Evolutionary conservation across 2,329 filamentous ascomycete species (phyloP).

Genomic region (Graphilbum ipis-grandicollis): DNA sequence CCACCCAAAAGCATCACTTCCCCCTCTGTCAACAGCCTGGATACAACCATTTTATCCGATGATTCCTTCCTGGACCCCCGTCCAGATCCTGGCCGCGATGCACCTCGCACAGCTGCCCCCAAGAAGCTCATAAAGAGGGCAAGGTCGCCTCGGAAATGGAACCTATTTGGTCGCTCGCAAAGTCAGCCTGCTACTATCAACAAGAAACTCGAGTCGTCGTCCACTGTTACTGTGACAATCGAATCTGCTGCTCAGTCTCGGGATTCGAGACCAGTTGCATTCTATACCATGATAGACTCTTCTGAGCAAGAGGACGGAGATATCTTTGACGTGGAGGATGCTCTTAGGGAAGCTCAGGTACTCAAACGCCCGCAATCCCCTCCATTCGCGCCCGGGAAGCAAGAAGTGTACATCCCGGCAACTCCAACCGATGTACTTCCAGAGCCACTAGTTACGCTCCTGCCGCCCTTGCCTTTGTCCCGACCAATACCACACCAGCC

Average conservation of each 20-base stretch:
- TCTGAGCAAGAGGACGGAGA: constrained; percentile 30
- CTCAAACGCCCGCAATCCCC: constrained; percentile 9
- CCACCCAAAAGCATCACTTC: constrained; percentile 17
- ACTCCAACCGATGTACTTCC: background rate
- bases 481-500: no score
- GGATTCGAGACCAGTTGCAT: constrained; percentile 34
- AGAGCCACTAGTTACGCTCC: no score
- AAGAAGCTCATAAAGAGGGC: constrained; percentile 39
- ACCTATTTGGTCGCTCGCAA: constrained; percentile 41
- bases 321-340: constrained; percentile 25
- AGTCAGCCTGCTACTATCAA: constrained; percentile 20
- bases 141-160: constrained; percentile 44
- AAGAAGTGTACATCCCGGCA: no score
- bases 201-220: constrained; percentile 19
- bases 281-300: constrained; percentile 45
- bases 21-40: constrained; percentile 36
- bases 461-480: no score
- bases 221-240: constrained; percentile 28
- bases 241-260: constrained; percentile 30
- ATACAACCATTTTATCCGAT: constrained; percentile 39
- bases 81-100: constrained; percentile 16
- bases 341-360: constrained; percentile 31
- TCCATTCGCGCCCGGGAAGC: background rate
- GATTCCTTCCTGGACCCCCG: constrained; percentile 30
- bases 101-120: constrained; percentile 11